Percentiles rank a stretch among this genome's conserved stretches.
Conservation (phyloP, 202 grass and related monocot species). For the Hordeum pubiflorum region DNA sequence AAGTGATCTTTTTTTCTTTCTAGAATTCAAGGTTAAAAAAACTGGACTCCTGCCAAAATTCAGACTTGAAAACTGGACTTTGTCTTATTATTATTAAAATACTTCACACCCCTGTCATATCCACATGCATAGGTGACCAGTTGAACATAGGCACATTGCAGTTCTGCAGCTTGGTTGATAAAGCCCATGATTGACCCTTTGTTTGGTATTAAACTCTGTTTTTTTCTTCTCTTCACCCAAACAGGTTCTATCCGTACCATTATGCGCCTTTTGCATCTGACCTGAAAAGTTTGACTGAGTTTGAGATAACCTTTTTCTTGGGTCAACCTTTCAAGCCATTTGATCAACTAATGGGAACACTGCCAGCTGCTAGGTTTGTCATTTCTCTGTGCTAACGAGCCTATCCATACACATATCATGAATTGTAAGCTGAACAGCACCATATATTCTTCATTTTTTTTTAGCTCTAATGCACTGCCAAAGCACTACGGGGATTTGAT, state of each 20-base stretch:
- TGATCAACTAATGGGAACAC: constrained; percentile 98
- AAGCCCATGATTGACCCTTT: constrained; percentile 19
- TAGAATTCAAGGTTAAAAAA: neutral
- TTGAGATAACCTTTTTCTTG: constrained; percentile 99
- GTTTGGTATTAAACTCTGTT: constrained; percentile 13
- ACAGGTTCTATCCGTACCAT: constrained; percentile 99
- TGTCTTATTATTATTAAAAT: neutral
- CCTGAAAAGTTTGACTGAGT: constrained; percentile 69
- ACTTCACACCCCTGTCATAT: constrained; percentile 6
- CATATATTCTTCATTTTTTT: constrained; percentile 29
- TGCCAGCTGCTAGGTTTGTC: constrained; percentile 86
- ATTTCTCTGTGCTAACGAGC: constrained; percentile 17
- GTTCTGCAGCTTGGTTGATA: neutral
- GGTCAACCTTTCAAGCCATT: constrained; percentile 99
- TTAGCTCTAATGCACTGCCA: constrained; percentile 88
- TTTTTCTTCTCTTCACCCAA: constrained; percentile 18
- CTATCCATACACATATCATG: constrained; percentile 1
- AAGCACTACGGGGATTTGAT: constrained; percentile 72
- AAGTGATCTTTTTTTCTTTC: neutral
- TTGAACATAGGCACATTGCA: neutral
- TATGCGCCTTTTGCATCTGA: constrained; percentile 98
- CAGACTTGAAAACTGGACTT: neutral
- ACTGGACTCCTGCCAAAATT: neutral
- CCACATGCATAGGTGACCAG: neutral
- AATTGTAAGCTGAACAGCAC: constrained; percentile 27